These are phyloP conservation scores for Trypanosoma scelopori DNA, from an alignment of 208 protist species.

Conservation along the genomic window DNA sequence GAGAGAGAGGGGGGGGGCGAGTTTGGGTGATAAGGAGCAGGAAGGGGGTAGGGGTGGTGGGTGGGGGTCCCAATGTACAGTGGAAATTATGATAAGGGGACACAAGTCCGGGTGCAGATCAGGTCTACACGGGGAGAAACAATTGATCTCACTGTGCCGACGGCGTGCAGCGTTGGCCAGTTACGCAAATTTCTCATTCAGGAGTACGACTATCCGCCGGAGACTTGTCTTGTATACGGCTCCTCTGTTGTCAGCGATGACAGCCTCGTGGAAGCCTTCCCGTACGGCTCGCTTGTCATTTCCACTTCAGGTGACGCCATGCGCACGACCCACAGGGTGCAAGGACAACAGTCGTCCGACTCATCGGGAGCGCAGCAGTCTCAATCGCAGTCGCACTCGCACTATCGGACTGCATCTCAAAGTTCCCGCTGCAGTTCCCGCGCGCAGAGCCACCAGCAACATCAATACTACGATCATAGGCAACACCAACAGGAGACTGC, in stretches of 20 bases:
- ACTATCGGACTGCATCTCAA: not conserved
- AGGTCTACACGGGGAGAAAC: constrained; percentile 65
- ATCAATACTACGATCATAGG: not conserved
- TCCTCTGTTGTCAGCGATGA: constrained; percentile 24
- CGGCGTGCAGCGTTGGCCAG: constrained; percentile 53
- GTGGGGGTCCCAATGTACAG: constrained; percentile 36
- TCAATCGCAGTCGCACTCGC: constrained; percentile 13
- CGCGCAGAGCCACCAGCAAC: not conserved
- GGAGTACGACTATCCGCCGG: constrained; percentile 61
- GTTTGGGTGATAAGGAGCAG: no score
- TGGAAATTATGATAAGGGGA: constrained; percentile 21
- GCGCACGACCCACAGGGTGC: constrained; percentile 1
- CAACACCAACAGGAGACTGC: constrained; percentile 7
- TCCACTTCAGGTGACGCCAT: constrained; percentile 28
- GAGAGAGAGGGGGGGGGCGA: not conserved
- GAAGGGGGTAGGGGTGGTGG: no score
- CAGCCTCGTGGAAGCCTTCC: constrained; percentile 49
- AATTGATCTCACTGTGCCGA: constrained; percentile 61
- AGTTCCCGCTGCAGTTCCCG: not conserved
- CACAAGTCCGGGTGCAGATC: constrained; percentile 49
- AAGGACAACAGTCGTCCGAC: constrained; percentile 5
- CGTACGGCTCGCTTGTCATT: constrained; percentile 69
- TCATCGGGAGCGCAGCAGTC: not conserved
- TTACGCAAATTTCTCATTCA: constrained; percentile 64
- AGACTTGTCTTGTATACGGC: constrained; percentile 50